phyloP scores from a whole-genome alignment of 208 protist species.

The Leishmania major region DNA sequence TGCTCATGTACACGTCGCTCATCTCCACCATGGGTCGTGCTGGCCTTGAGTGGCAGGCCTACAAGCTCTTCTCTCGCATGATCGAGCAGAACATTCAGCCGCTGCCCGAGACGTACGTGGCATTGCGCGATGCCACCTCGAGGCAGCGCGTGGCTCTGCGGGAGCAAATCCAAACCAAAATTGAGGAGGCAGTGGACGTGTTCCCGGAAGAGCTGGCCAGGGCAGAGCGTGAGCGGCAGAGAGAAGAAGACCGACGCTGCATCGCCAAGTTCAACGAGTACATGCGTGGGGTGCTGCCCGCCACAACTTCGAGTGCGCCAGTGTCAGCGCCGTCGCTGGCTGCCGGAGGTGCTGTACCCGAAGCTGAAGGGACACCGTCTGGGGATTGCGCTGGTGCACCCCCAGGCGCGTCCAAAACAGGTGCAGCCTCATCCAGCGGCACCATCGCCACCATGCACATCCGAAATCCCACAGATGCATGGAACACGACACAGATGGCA shows the following conservation, averaged over 20 bases:
- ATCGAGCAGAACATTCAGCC: constrained; percentile 83
- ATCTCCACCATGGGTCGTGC: constrained; percentile 89
- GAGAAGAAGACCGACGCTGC: constrained; percentile 72
- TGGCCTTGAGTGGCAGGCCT: constrained; percentile 91
- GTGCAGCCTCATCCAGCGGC: not conserved
- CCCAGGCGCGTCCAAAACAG: not conserved
- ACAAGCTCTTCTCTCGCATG: constrained; percentile 94
- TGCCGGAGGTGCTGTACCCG: not conserved
- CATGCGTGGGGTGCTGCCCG: constrained; percentile 70
- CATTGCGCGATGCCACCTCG: constrained; percentile 79
- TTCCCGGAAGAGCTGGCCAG: constrained; percentile 83
- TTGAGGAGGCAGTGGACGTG: constrained; percentile 69
- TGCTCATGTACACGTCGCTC: constrained; percentile 92
- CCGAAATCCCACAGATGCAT: constrained; percentile 80
- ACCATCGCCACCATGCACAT: constrained; percentile 71
- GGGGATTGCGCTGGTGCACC: not conserved
- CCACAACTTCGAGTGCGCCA: constrained; percentile 7
- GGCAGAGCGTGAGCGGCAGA: constrained; percentile 54
- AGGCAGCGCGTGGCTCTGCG: constrained; percentile 55
- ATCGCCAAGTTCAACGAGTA: constrained; percentile 87
- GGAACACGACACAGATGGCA: constrained; percentile 68
- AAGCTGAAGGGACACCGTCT: not conserved
- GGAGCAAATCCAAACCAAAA: constrained; percentile 85
- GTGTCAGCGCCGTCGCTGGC: constrained; percentile 1
- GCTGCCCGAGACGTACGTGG: constrained; percentile 91